Evolutionary conservation across 1,139 yeast species (phyloP).

Genomic region (Lodderomyces parapsilosis): DNA sequence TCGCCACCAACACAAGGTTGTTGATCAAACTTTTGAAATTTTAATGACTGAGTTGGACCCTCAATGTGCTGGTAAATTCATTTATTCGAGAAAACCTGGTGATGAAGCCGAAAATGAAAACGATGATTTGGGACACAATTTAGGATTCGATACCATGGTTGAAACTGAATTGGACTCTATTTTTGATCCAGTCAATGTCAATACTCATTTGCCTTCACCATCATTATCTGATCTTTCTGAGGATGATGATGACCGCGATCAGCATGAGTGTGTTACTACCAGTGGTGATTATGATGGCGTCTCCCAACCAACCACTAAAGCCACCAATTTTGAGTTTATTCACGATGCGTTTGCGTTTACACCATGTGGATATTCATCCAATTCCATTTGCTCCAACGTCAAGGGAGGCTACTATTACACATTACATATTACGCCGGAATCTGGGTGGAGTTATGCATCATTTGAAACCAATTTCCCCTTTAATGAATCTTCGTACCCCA

Average conservation of each 20-base stretch:
- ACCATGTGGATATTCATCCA: conserved; percentile 97
- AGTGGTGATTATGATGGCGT: no score
- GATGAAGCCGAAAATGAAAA: conserved; percentile 42
- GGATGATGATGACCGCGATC: conserved; percentile 13
- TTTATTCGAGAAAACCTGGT: conserved; percentile 59
- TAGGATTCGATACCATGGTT: conserved; percentile 68
- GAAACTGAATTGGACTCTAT: conserved; percentile 60
- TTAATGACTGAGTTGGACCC: conserved; percentile 85
- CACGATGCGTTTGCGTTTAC: conserved; percentile 90
- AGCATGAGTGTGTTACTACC: neutral
- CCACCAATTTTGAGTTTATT: conserved; percentile 30
- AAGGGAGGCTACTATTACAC: conserved; percentile 75
- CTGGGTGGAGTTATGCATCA: conserved; percentile 93
- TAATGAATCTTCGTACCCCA: conserved; percentile 34
- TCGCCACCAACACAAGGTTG: neutral
- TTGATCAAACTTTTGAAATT: conserved; percentile 82
- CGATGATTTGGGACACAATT: conserved; percentile 74
- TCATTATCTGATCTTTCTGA: conserved; percentile 29
- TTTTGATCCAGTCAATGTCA: conserved; percentile 30
- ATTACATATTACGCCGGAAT: conserved; percentile 90
- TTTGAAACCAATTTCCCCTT: conserved; percentile 83
- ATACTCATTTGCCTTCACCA: conserved; percentile 38
- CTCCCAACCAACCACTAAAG: no score
- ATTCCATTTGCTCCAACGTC: conserved; percentile 59
- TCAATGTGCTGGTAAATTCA: conserved; percentile 58